Percentiles rank a stretch among this genome's conserved stretches.
Conservation (phyloP, 768 basidiomycete species). For the Boletellus ananas region DNA sequence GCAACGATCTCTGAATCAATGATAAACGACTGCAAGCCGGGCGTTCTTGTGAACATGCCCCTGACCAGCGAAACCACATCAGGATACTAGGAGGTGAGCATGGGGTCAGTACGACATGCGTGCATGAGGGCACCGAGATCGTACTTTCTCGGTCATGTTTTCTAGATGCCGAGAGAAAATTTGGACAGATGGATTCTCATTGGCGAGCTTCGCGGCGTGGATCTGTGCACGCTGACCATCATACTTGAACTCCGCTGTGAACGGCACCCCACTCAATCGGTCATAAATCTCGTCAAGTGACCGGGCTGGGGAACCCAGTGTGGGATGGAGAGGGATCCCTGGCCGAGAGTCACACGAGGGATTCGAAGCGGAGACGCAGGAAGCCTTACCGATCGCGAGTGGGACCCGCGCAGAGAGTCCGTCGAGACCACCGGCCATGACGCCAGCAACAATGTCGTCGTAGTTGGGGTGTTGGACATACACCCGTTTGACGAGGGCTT, state of each 20-base stretch:
- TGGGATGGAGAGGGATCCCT: constrained; percentile 83
- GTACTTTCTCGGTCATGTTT: constrained; percentile 86
- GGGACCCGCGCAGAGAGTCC: constrained; percentile 57
- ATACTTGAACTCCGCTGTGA: constrained; percentile 88
- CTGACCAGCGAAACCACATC: constrained; percentile 64
- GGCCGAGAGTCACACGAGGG: constrained; percentile 13
- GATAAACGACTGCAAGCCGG: constrained; percentile 59
- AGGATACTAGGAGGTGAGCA: constrained; percentile 58
- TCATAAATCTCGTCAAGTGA: constrained; percentile 83
- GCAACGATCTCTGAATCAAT: constrained; percentile 89
- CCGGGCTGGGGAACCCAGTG: constrained; percentile 81
- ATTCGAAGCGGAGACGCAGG: constrained; percentile 1
- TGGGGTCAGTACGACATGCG: constrained; percentile 6
- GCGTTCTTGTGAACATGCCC: constrained; percentile 42
- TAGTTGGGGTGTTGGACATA: constrained; percentile 80
- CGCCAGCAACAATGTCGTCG: constrained; percentile 59
- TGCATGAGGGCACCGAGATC: constrained; percentile 3
- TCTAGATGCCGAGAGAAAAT: constrained; percentile 89
- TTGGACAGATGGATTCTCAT: constrained; percentile 39
- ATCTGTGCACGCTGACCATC: constrained; percentile 86
- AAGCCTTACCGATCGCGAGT: constrained; percentile 61
- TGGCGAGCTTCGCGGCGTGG: constrained; percentile 43
- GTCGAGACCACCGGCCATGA: constrained; percentile 59
- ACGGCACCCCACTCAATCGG: constrained; percentile 59
- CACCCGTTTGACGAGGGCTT: constrained; percentile 62